These are phyloP conservation scores for Murraya koenigii DNA, from an alignment of 345 rosid genomes.

Conservation along the genomic window DNA sequence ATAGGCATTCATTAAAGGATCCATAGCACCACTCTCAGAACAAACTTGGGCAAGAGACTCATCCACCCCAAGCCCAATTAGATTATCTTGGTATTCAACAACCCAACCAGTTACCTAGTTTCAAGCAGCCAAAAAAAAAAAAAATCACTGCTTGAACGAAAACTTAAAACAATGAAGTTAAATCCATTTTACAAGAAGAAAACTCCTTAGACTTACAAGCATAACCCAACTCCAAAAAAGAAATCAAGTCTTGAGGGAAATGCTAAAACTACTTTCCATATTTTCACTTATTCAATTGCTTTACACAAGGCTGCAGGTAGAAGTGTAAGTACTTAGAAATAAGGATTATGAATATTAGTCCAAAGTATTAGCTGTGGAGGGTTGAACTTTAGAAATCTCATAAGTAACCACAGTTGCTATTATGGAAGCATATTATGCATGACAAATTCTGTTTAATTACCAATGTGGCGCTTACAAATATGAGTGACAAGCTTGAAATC, in stretches of 20 bases:
- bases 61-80: constrained; percentile 98
- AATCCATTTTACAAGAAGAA: constrained; percentile 1
- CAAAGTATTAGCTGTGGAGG: too few species aligned
- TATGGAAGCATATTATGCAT: background rate
- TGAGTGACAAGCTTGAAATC: constrained; percentile 3
- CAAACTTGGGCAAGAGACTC: constrained; percentile 99
- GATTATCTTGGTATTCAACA: constrained; percentile 95
- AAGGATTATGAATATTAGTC: background rate
- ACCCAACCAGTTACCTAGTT: constrained; percentile 98
- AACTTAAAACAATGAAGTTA: background rate
- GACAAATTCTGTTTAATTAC: constrained; percentile 7
- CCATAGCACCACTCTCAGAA: constrained; percentile 99
- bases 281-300: background rate
- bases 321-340: background rate
- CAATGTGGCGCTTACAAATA: background rate
- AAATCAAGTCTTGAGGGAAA: background rate
- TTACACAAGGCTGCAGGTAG: background rate
- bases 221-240: too few species aligned
- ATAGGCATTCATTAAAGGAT: constrained; percentile 97
- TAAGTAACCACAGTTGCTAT: background rate
- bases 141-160: constrained; percentile 13
- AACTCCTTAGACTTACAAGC: background rate
- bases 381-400: too few species aligned
- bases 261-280: background rate
- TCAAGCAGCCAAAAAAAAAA: constrained; percentile 21